Evolutionary conservation across 2,329 filamentous ascomycete genomes (phyloP).

Genomic region (Aphanocladium album): DNA sequence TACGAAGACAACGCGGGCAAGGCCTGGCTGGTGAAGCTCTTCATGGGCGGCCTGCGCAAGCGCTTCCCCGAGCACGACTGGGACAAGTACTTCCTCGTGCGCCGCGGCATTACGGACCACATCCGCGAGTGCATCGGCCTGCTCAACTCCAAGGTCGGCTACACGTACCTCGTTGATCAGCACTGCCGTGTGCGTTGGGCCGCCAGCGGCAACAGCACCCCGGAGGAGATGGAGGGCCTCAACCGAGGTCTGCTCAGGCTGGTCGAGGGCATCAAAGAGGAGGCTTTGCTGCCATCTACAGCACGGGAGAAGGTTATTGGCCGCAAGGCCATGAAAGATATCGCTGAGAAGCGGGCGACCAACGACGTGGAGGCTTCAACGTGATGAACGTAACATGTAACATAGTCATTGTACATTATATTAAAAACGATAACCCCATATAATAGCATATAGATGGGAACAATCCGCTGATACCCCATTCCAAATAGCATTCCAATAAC

Average conservation of each 20-base stretch:
- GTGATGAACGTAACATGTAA: background rate
- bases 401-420: slow-evolving; percentile 8
- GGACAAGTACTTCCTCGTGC: slow-evolving; percentile 58
- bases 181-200: slow-evolving; percentile 92
- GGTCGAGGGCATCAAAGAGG: slow-evolving; percentile 50
- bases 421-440: slow-evolving; percentile 9
- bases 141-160: slow-evolving; percentile 87
- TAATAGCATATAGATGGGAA: slow-evolving; percentile 23
- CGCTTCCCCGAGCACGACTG: slow-evolving; percentile 48
- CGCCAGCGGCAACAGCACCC: slow-evolving; percentile 66
- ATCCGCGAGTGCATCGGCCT: slow-evolving; percentile 61
- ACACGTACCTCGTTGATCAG: slow-evolving; percentile 84
- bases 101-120: slow-evolving; percentile 52
- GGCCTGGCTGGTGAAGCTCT: slow-evolving; percentile 53
- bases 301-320: slow-evolving; percentile 29
- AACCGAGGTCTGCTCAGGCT: slow-evolving; percentile 60
- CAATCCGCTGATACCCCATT: slow-evolving; percentile 31
- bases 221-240: slow-evolving; percentile 62
- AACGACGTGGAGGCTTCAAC: background rate
- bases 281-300: slow-evolving; percentile 27
- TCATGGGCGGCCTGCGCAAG: slow-evolving; percentile 48
- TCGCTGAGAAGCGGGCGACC: slow-evolving; percentile 11
- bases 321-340: slow-evolving; percentile 5
- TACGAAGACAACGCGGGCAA: slow-evolving; percentile 75
- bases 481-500: slow-evolving; percentile 21